phyloP scores from a whole-genome alignment of 2,329 filamentous ascomycete species.

The Aspergillus flavus region DNA sequence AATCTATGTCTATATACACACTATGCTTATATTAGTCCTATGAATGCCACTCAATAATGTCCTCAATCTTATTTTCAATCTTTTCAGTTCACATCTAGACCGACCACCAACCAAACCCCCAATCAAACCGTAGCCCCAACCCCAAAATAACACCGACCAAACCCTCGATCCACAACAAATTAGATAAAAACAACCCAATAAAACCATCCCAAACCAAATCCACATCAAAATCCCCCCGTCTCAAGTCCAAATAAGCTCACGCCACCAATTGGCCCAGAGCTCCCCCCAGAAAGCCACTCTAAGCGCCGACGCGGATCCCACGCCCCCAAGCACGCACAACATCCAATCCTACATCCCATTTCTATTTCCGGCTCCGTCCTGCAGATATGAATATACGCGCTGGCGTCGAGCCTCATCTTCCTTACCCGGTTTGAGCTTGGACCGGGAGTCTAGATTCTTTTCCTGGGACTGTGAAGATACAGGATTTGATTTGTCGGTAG shows the following conservation, averaged over 20 bases:
- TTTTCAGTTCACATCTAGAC: neutral
- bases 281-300: neutral
- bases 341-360: neutral
- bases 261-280: neutral
- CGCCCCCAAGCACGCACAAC: neutral
- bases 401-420: neutral
- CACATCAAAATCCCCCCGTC: slow-evolving; percentile 8
- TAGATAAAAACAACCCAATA: too few relatives aligned
- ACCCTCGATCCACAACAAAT: neutral
- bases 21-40: neutral
- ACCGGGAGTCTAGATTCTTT: neutral
- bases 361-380: neutral
- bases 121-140: neutral
- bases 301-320: neutral
- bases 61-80: neutral
- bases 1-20: neutral
- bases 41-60: neutral
- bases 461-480: neutral
- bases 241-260: slow-evolving; percentile 24
- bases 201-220: neutral
- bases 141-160: neutral
- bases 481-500: neutral
- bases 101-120: neutral
- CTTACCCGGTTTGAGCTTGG: neutral
- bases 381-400: neutral